phyloP scores from a whole-genome alignment of 495 filamentous ascomycete species.

The Daldinia decipiens region DNA sequence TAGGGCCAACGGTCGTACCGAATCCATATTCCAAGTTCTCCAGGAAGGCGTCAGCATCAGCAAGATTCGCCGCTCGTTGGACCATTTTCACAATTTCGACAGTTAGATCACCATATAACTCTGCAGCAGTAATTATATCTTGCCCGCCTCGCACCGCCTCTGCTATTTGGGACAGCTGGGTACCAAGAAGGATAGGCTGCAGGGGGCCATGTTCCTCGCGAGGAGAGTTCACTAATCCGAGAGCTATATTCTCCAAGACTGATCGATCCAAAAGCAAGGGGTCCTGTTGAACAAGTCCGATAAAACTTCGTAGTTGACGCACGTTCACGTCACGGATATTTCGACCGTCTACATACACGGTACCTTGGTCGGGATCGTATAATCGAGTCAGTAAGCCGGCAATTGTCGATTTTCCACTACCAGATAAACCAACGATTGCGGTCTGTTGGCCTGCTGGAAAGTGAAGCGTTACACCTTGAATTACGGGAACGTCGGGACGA shows the following conservation, averaged over 20 bases:
- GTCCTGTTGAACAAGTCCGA: conserved; percentile 75
- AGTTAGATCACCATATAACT: conserved; percentile 27
- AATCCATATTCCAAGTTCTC: conserved; percentile 53
- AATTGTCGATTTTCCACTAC: conserved; percentile 78
- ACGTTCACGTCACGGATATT: conserved; percentile 67
- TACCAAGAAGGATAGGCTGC: conserved; percentile 42
- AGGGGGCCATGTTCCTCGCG: conserved; percentile 54
- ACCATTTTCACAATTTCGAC: conserved; percentile 50
- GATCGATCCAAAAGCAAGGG: conserved; percentile 71
- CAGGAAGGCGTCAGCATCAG: conserved; percentile 55
- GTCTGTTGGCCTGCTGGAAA: conserved; percentile 68
- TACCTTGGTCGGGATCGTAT: conserved; percentile 59
- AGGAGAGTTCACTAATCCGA: conserved; percentile 69
- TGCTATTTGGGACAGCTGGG: conserved; percentile 34
- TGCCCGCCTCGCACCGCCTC: conserved; percentile 43
- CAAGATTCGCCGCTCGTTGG: conserved; percentile 49
- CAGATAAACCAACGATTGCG: conserved; percentile 74
- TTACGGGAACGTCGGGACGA: conserved; percentile 64
- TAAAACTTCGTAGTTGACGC: conserved; percentile 63
- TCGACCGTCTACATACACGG: conserved; percentile 62
- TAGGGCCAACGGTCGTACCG: conserved; percentile 60
- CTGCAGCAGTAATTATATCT: conserved; percentile 40
- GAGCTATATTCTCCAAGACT: conserved; percentile 74
- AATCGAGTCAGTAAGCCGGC: conserved; percentile 65
- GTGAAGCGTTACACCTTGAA: conserved; percentile 59